These are phyloP conservation scores for Stagonosporopsis rhizophila DNA, from an alignment of 2,329 filamentous ascomycete genomes.

Conservation along the genomic window DNA sequence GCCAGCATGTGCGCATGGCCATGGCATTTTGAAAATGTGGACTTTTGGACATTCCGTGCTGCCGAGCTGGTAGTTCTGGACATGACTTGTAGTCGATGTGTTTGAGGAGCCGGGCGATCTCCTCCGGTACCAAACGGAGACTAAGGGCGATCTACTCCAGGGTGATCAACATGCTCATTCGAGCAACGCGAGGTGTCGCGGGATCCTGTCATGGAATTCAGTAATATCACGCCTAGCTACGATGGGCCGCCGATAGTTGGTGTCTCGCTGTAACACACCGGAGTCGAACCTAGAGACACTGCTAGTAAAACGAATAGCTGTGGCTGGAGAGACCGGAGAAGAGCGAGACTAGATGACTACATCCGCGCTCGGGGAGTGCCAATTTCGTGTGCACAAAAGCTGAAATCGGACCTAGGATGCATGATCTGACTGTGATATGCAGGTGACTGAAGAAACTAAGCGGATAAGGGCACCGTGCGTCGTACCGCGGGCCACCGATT, in stretches of 20 bases:
- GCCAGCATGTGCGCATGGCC: background rate
- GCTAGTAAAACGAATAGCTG: background rate
- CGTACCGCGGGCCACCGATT: background rate
- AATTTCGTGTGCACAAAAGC: background rate
- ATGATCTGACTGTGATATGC: slow-evolving; percentile 11
- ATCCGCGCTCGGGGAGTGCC: background rate
- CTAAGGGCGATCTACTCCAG: background rate
- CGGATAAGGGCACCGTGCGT: background rate
- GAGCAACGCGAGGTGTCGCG: background rate
- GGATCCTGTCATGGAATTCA: background rate
- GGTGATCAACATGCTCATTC: background rate
- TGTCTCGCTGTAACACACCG: background rate
- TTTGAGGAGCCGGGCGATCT: background rate
- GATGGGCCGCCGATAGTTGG: background rate
- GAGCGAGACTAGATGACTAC: background rate
- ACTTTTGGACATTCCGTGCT: background rate
- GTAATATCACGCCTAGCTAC: background rate
- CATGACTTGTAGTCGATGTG: slow-evolving; percentile 4
- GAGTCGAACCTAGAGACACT: background rate
- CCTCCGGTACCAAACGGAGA: background rate
- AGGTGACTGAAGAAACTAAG: background rate
- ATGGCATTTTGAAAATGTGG: background rate
- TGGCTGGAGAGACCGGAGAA: background rate
- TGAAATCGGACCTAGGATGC: slow-evolving; percentile 2
- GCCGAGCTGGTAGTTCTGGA: background rate